Evolutionary conservation across 2,329 filamentous ascomycete species (phyloP).

Genomic region (Alternaria panax): DNA sequence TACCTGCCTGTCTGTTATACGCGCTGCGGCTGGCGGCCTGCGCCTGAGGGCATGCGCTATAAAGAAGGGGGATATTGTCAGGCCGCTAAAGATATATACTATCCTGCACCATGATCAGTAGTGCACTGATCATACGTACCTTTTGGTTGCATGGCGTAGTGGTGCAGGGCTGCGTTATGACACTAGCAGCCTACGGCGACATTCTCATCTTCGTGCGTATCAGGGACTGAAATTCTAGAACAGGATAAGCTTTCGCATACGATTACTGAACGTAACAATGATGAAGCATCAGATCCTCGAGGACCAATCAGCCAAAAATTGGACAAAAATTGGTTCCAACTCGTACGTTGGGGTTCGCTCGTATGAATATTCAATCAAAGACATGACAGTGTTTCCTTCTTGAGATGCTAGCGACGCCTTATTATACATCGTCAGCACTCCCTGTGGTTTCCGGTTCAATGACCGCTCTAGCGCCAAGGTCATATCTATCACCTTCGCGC

Average conservation of each 20-base stretch:
- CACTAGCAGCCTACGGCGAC: too few species aligned
- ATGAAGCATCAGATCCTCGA: not conserved
- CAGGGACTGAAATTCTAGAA: too few species aligned
- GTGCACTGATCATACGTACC: too few species aligned
- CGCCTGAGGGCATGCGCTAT: too few species aligned
- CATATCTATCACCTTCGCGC: slow-evolving; percentile 29
- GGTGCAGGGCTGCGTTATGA: too few species aligned
- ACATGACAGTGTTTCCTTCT: not conserved
- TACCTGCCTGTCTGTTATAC: too few species aligned
- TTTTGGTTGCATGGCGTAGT: too few species aligned
- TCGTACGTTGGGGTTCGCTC: not conserved
- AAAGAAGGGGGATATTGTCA: too few species aligned
- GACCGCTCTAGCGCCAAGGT: slow-evolving; percentile 27
- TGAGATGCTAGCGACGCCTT: not conserved
- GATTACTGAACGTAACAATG: not conserved
- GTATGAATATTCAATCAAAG: not conserved
- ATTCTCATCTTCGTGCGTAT: too few species aligned
- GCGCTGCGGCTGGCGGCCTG: too few species aligned
- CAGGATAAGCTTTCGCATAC: not conserved
- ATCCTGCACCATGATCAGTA: too few species aligned
- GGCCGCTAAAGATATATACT: too few species aligned
- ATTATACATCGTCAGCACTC: not conserved
- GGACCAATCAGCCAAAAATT: not conserved
- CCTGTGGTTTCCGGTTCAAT: not conserved
- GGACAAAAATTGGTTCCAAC: not conserved